Evolutionary conservation across 2,329 filamentous ascomycete species (phyloP), one percentile per base, ranked within the genome.

Genomic region (Colletotrichum tabaci): DNA sequence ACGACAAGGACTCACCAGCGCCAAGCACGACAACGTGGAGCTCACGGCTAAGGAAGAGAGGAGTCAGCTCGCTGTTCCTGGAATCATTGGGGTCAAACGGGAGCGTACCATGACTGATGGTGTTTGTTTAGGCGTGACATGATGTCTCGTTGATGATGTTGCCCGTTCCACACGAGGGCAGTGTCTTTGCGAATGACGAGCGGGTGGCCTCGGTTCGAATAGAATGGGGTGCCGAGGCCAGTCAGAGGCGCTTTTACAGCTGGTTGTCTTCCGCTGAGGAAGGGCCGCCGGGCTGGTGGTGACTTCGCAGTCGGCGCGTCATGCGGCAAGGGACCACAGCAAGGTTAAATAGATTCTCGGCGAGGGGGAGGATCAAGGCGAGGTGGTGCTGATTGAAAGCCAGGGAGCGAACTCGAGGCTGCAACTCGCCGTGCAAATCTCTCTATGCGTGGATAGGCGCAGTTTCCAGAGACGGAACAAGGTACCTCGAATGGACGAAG

Each of bases 11-110:
- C 88, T 79, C 84, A 93, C 92, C 93, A 85, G 93, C 92, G 80
- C 93, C 93, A 76, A 95, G 86, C 74, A 95, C 93, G 77, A 95
- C 93, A 79, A 95, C 92, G 82, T 95, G 91, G 80, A 94, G 94
- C 85, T 95, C 93, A 78, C 92, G 90, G 82, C 91, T 93, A 75
- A 21, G 23, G 9, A n/a, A 21, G n/a, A 16, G n/a, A 30, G 30
- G 26, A 23, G 38, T 67, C 52, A 71, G 62, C 44, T 66, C 21
- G 38, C 47, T 16, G 18, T 49, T 61, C 15, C 15, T 7, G 5
- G 12, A 13, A n/a, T 16, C 23, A 44, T 21, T 15, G 47, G 30
- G 15, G 46, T 46, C 16, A 16, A 18, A n/a, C 15, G 18, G 4
- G 56, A 70, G 61, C 57, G 35, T 71, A 73, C 73, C 73, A 74